Evolutionary conservation across 2,329 filamentous ascomycete species (phyloP).

Genomic region (Colletotrichum sp.): DNA sequence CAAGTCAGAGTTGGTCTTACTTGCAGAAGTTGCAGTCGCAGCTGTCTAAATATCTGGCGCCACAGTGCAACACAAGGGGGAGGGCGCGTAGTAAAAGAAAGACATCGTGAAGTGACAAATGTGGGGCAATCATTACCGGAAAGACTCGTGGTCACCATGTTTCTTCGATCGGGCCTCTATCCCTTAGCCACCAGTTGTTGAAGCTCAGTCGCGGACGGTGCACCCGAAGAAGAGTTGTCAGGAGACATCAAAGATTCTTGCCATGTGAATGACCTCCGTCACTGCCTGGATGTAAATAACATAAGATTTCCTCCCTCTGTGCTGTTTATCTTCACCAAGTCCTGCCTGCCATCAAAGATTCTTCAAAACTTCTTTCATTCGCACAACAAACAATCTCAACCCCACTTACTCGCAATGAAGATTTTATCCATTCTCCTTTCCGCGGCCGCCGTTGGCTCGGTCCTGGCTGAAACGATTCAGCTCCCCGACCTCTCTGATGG

Average conservation of each 20-base stretch:
- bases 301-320: neutral
- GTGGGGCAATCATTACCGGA: fast-evolving
- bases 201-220: neutral
- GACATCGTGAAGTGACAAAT: neutral
- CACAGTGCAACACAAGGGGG: neutral
- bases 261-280: neutral
- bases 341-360: neutral
- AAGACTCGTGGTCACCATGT: neutral
- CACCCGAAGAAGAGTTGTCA: fast-evolving
- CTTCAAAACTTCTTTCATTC: neutral
- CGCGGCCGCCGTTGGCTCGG: neutral
- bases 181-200: neutral
- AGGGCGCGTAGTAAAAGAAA: neutral
- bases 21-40: neutral
- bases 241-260: neutral
- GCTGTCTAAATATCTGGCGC: neutral
- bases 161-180: neutral
- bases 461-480: neutral
- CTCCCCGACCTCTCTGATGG: neutral
- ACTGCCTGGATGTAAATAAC: neutral
- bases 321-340: neutral
- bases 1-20: neutral
- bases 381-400: neutral
- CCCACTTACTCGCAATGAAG: neutral
- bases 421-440: neutral